A percentile compares a stretch with the other conserved stretches of the same genome.
Evolutionary conservation across 768 basidiomycete genomes (phyloP).

Genomic region (Hirschioporus abietinus): DNA sequence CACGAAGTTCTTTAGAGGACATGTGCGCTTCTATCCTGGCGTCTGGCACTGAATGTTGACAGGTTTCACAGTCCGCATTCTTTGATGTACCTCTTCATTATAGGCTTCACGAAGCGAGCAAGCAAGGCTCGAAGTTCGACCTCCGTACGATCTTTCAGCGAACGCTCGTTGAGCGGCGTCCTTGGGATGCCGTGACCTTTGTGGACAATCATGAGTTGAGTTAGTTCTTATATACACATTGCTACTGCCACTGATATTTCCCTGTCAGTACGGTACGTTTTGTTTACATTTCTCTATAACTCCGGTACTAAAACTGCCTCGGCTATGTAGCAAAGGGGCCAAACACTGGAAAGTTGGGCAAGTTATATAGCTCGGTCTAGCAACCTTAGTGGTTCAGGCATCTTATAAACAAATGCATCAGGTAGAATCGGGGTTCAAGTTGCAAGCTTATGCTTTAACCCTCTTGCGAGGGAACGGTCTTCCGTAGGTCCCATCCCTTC

Average conservation of each 20-base stretch:
- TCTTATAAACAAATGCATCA: constrained; percentile 21
- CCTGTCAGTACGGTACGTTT: constrained; percentile 52
- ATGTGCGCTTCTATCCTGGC: constrained; percentile 35
- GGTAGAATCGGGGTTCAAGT: constrained; percentile 69
- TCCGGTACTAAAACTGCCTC: background rate
- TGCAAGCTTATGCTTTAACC: constrained; percentile 78
- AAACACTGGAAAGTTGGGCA: constrained; percentile 82
- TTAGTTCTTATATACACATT: constrained; percentile 9
- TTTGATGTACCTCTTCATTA: constrained; percentile 90
- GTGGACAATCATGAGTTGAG: constrained; percentile 87
- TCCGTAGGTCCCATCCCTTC: constrained; percentile 49
- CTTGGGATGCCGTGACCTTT: constrained; percentile 82
- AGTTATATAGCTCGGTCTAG: constrained; percentile 17
- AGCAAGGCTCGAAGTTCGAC: constrained; percentile 61
- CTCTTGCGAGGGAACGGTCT: constrained; percentile 64
- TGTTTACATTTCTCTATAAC: background rate
- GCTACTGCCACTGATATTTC: constrained; percentile 10
- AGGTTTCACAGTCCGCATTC: constrained; percentile 59
- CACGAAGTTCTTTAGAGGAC: constrained; percentile 57
- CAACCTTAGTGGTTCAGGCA: background rate
- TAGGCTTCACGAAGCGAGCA: constrained; percentile 76
- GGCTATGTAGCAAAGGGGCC: constrained; percentile 51
- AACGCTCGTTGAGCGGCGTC: constrained; percentile 62
- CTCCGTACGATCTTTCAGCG: constrained; percentile 67
- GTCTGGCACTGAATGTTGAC: constrained; percentile 4